Evolutionary conservation across 495 filamentous ascomycete genomes (phyloP).

Genomic region (Penicillium ucsense): DNA sequence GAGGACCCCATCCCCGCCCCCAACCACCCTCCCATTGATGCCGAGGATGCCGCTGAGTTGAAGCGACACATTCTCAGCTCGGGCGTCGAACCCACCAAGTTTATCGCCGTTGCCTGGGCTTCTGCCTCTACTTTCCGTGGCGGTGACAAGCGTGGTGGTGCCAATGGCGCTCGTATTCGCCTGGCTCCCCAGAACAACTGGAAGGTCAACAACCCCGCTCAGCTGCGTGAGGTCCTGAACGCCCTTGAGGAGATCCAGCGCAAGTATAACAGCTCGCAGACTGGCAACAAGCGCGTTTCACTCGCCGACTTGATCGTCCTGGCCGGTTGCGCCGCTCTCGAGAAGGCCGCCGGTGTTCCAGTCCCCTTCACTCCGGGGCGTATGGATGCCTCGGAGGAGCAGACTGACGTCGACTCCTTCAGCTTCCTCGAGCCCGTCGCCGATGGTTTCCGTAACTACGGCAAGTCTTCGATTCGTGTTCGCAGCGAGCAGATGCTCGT

Average conservation of each 20-base stretch:
- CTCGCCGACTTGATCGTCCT: slow-evolving; percentile 65
- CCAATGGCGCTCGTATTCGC: slow-evolving; percentile 64
- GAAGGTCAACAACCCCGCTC: slow-evolving; percentile 56
- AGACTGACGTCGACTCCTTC: slow-evolving; percentile 57
- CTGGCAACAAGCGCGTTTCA: slow-evolving; percentile 55
- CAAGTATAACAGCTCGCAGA: slow-evolving; percentile 44
- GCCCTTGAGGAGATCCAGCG: slow-evolving; percentile 52
- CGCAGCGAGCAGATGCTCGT: slow-evolving; percentile 56
- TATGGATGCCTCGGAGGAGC: slow-evolving; percentile 47
- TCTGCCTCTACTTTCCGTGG: slow-evolving; percentile 65
- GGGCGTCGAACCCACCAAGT: slow-evolving; percentile 43
- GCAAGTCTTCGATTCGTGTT: slow-evolving; percentile 45
- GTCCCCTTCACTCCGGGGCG: slow-evolving; percentile 40
- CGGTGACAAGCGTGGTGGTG: slow-evolving; percentile 66
- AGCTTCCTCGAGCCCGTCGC: slow-evolving; percentile 47
- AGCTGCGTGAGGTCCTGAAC: slow-evolving; percentile 45
- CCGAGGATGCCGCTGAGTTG: slow-evolving; percentile 46
- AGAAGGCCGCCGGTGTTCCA: slow-evolving; percentile 30
- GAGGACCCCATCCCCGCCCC: slow-evolving; percentile 52
- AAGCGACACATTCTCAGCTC: slow-evolving; percentile 55
- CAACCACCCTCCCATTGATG: slow-evolving; percentile 46
- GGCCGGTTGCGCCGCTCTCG: slow-evolving; percentile 38
- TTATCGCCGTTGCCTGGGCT: slow-evolving; percentile 56
- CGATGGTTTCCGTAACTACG: slow-evolving; percentile 71
- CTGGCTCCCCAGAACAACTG: slow-evolving; percentile 59